Base-by-base conservation (phyloP, 1,284 basidiomycete species). In the Cryptococcus sp. region DNA sequence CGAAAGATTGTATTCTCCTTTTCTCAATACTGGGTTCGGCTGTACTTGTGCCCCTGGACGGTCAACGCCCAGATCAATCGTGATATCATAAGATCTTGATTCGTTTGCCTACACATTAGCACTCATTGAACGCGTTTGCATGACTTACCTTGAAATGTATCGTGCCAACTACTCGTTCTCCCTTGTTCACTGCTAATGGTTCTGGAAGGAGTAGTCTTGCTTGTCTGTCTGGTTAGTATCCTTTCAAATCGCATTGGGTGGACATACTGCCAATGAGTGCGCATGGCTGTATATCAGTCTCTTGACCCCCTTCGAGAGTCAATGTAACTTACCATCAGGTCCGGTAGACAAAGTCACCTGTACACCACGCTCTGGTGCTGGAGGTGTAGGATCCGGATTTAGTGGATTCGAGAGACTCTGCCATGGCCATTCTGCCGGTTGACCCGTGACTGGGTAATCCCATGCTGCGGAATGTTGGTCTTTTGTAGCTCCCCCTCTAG, bases 181-280 rank as follows among this genome's bases (percentile, higher is more conserved):
- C 65, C 32, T 69, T 67, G 62, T 77, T 77, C 5, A 68, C 69
- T 1, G 75, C 75, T n/a, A 77, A 59, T 7, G 75, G 75, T 50
- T 77, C 75, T 4, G 73, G 62, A 11, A 73, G 61, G 3, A 74
- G 54, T 14, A 72, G 57, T 2, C 70, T 62, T 5, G 70, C 62
- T 64, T 74, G 72, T 53, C 66, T 67, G 46, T n/a, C 5, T 25
- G 21, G 16, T 24, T 13, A 19, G 11, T 32, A 24, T 18, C 18
- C 34, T 39, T n/a, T 22, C 28, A 14, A 10, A 23, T 18, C 13
- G n/a, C 16, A 14, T 19, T n/a, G 16, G 34, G 47, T 16, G 4
- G 32, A 60, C 65, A 53, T 23, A 70, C 70, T 74, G 72, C 74
- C 75, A 76, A 56, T 71, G 73, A 16, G 72, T 73, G 13, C 72